Evolutionary conservation across 352 stramenopile species (phyloP), one percentile per base, ranked within the genome.

Genomic region (Phytophthora palmivora): DNA sequence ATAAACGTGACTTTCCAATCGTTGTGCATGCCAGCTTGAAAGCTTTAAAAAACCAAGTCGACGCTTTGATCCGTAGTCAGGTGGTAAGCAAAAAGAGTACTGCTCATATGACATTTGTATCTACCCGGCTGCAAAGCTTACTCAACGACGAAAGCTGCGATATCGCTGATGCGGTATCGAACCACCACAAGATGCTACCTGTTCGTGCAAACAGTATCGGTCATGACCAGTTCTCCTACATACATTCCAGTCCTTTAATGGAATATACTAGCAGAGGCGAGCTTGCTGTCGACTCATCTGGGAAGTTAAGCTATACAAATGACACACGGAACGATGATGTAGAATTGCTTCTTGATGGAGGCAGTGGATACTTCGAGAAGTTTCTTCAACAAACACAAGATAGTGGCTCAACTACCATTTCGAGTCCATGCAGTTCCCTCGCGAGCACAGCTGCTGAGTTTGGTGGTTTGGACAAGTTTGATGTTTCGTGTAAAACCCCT

Each of bases 211-310:
- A 32, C 49, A 48, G 58, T 16, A 37, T 26, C 12, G 59, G 43
- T n/a, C 53, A 63, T 24, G 42, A 15, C 8, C 46, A 51, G 48
- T 63, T 67, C 15, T 36, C 41, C 24, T 26, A 58, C 24, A 42
- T 43, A 9, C 38, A 12, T 24, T 10, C 32, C 22, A 22, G 57
- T 33, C 28, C 42, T n/a, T 19, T 37, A n/a, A 36, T 47, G 36
- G 34, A 61, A 15, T 34, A 70, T 41, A 18, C 45, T 26, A 66
- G 46, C 14, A 58, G 30, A 28, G 53, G 63, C 32, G 54, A 76
- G 44, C 26, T 70, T 30, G 42, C 58, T 18, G 42, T 71, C 5
- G 66, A 67, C 37, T 33, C 48, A 15, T 21, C 32, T 28, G 56
- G n/a, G 10, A 53, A 9, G 18, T 44, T 38, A 37, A 9, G 15